Evolutionary conservation across 768 basidiomycete genomes (phyloP).

Genomic region (Filobasidium floriforme): DNA sequence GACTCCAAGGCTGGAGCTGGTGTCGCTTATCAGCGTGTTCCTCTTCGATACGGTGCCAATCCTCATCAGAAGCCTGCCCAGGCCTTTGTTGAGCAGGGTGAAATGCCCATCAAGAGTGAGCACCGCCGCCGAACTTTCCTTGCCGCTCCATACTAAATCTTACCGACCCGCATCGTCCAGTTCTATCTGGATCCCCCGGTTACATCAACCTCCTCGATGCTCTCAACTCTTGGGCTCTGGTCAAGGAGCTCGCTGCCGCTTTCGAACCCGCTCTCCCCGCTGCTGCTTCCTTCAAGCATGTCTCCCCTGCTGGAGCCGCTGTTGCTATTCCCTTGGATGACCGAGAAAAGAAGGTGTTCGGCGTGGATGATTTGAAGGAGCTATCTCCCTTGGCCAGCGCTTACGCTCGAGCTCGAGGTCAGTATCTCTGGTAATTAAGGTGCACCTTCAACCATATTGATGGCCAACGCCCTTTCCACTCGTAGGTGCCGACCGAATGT

Average conservation of each 20-base stretch:
- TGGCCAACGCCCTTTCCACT: not conserved
- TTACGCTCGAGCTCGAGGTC: slow-evolving; percentile 90
- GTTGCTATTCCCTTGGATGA: slow-evolving; percentile 72
- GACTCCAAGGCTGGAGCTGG: slow-evolving; percentile 56
- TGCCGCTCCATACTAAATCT: not conserved
- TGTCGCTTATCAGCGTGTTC: slow-evolving; percentile 66
- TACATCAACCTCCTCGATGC: slow-evolving; percentile 98
- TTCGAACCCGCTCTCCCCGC: slow-evolving; percentile 68
- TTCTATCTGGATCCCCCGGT: slow-evolving; percentile 85
- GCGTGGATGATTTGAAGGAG: slow-evolving; percentile 84
- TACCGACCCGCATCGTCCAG: slow-evolving; percentile 47
- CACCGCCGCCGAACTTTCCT: slow-evolving; percentile 1
- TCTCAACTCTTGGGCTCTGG: slow-evolving; percentile 91
- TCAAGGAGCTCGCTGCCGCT: slow-evolving; percentile 83
- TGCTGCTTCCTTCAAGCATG: slow-evolving; percentile 98
- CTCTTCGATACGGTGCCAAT: slow-evolving; percentile 90
- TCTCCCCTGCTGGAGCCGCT: slow-evolving; percentile 94
- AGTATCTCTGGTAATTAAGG: slow-evolving; percentile 24
- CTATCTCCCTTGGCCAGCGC: slow-evolving; percentile 83
- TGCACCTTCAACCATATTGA: not conserved
- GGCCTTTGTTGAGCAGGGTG: slow-evolving; percentile 79
- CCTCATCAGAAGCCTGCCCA: slow-evolving; percentile 98
- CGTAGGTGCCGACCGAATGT: slow-evolving; percentile 93
- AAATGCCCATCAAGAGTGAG: slow-evolving; percentile 86
- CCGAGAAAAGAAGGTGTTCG: slow-evolving; percentile 85